phyloP scores from a whole-genome alignment of 1,139 yeast species.

The Komagataea norvegica region DNA sequence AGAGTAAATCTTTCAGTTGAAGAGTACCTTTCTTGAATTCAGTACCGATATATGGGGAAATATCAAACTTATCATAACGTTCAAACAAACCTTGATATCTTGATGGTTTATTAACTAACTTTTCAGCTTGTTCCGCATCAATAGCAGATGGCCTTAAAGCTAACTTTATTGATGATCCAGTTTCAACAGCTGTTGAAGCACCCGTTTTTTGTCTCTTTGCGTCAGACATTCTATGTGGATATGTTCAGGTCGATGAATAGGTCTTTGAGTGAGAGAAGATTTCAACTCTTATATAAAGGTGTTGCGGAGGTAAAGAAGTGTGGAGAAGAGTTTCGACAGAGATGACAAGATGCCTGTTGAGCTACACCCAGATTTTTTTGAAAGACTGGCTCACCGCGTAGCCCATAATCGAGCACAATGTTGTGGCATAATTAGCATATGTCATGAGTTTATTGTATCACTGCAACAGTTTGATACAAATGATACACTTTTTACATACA shows the following conservation, averaged over 20 bases:
- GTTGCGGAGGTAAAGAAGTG: too few relatives aligned
- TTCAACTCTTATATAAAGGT: too few relatives aligned
- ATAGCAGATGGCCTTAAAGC: not conserved
- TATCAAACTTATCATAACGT: conserved; percentile 4
- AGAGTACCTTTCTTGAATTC: conserved; percentile 5
- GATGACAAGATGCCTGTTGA: too few relatives aligned
- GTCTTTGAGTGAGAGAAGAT: too few relatives aligned
- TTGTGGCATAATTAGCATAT: too few relatives aligned
- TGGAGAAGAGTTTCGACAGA: too few relatives aligned
- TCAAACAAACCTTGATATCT: conserved; percentile 7
- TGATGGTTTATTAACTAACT: not conserved
- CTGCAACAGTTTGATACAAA: too few relatives aligned
- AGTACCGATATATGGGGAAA: conserved; percentile 7
- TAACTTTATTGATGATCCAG: not conserved
- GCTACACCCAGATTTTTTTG: too few relatives aligned
- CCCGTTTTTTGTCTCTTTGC: conserved; percentile 14
- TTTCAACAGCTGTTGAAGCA: not conserved
- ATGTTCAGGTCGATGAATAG: not conserved
- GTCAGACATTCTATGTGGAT: conserved; percentile 1
- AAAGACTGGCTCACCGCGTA: too few relatives aligned
- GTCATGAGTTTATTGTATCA: too few relatives aligned
- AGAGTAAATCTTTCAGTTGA: not conserved
- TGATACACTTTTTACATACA: too few relatives aligned
- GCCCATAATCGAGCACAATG: too few relatives aligned
- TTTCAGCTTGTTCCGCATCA: not conserved